Evolutionary conservation across 768 basidiomycete genomes (phyloP), one percentile per base, ranked within the genome.

Genomic region (Mycena haematopus): DNA sequence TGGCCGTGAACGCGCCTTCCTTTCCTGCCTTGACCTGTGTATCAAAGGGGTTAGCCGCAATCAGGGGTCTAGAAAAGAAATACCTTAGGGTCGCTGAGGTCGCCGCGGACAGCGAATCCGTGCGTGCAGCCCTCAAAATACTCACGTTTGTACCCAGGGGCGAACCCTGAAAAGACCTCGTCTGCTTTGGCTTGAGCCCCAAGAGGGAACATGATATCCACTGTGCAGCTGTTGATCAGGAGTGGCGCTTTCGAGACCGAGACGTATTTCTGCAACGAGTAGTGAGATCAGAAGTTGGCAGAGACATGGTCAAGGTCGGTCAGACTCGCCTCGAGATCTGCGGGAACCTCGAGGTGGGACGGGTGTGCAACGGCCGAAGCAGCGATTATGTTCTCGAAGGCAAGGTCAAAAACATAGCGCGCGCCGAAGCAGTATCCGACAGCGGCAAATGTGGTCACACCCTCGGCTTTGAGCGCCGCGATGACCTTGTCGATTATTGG

Each of bases 391-490:
- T 70, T 66, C 44, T 73, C 69, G 52, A 73, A 65, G 21, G 74
- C 71, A 29, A 73, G 67, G 62, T 74, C 70, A 63, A 71, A 68
- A 50, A 70, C 70, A 56, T 72, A 74, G 24, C 73, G 70, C 19
- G 57, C 67, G 29, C 71, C 68, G 50, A 72, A 66, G 65, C 76
- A 77, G 68, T 72, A 76, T 0, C 74, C 74, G 15, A 70, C 66
- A 4, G 73, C 74, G 0, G 67, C 74, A 53, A 77, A 72, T 31
- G 63, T 36, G 17, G 65, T 70, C 25, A 78, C 66, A 29, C 76
- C 77, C 45, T 69, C 65, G 10, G 60, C 54, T 24, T 66, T 66
- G 52, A 66, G 60, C 10, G 60, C 65, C 24, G 54, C 58, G 52
- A 75, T 66, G 46, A 75, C 67, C 22, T 67, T 71, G 68, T 76